Base-by-base conservation (phyloP, 2,329 filamentous ascomycete species). In the Alternaria triticimaculans region DNA sequence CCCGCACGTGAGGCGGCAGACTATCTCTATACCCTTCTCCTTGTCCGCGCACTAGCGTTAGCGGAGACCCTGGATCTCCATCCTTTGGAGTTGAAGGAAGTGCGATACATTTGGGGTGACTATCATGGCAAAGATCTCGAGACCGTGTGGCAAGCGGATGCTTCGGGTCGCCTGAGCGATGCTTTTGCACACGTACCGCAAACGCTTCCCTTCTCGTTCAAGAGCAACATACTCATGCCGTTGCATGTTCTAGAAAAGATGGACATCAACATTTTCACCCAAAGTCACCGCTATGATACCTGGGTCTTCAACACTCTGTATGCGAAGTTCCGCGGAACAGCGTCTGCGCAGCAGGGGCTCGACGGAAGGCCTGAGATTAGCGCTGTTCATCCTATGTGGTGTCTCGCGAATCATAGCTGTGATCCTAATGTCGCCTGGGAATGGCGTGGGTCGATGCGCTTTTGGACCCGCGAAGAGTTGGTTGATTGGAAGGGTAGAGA, bases 401-500 rank as follows among this genome's bases (percentile, higher is more conserved):
- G 94, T 80, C 85, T 98, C 28, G 94, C 95, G 26, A 99, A 99
- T 75, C 96, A 99, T 78, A 93, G 94, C 78, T 99, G 96, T 81
- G 90, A 97, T 76, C 96, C 96, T 9, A 97, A 97, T 78, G 94
- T 98, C 43, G 88, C 88, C 4, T 99, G 96, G 96, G 92, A 97
- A 74, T 97, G 94, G 93, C 89, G 91, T 26, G 92, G 92, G 1
- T 87, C 86, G 56, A 94, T 96, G 86, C 87, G 88, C 37, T 87
- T 96, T 63, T 88, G 84, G 84, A 87, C 88, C 3, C 83, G 89
- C 8, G 83, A 88, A 65, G 82, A 85, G 66, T 83, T 88, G 41
- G 83, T 91, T 5, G 81, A 86, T 6, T 86, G 86, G 76, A 71
- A 77, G 37, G 80, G 76, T 9, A 72, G 73, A 48, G 69, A 74